phyloP scores from a whole-genome alignment of 129 eudicot genomes.

The Tagetes patula region DNA sequence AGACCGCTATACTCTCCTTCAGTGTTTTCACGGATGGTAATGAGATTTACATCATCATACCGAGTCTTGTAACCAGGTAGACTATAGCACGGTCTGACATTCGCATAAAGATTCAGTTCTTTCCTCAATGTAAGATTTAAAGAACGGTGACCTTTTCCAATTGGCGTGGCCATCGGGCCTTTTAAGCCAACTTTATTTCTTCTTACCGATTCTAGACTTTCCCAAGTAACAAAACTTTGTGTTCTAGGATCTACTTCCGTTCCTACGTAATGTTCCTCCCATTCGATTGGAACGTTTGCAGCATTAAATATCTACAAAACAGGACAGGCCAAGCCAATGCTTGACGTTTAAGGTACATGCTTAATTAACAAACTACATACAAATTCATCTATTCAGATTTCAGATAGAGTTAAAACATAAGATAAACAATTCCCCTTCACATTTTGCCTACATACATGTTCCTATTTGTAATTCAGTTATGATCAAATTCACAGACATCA shows the following conservation, averaged over 20 bases:
- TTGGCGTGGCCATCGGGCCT: conserved; percentile 99
- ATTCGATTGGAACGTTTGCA: conserved; percentile 80
- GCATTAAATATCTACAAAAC: conserved; percentile 52
- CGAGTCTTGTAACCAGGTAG: conserved; percentile 95
- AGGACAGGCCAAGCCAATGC: not conserved
- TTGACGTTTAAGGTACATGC: not conserved
- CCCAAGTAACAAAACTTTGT: conserved; percentile 95
- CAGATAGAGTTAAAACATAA: not conserved
- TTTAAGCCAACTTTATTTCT: conserved; percentile 80
- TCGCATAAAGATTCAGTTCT: conserved; percentile 89
- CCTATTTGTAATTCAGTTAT: not conserved
- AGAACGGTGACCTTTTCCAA: conserved; percentile 96
- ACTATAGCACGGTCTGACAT: conserved; percentile 95
- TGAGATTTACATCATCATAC: conserved; percentile 82
- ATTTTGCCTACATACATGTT: not conserved
- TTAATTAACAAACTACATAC: not conserved
- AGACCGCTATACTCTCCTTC: conserved; percentile 99
- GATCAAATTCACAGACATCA: not conserved
- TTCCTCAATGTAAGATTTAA: conserved; percentile 91
- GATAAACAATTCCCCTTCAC: not conserved
- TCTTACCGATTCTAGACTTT: conserved; percentile 89
- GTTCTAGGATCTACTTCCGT: conserved; percentile 88
- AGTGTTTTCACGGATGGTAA: conserved; percentile 94
- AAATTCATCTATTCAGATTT: not conserved
- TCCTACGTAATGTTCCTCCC: conserved; percentile 91